phyloP scores from a whole-genome alignment of 2,329 filamentous ascomycete genomes.

The Corynespora cassiicola region DNA sequence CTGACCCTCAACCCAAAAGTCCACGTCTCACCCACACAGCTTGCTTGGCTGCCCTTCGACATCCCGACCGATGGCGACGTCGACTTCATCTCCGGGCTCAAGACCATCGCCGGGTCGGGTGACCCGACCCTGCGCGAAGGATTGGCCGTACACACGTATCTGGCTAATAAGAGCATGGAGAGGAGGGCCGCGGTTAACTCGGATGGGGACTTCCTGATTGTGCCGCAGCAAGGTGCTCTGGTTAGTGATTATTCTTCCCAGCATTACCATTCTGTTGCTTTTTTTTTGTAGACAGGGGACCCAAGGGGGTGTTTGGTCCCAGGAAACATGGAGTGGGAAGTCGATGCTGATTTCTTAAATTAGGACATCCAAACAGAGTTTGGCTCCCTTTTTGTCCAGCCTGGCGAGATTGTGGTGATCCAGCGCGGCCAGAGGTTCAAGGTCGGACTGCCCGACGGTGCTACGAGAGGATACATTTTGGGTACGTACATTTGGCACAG shows the following conservation, averaged over 20 bases:
- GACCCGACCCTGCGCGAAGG: conserved; percentile 46
- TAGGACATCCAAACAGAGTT: conserved; percentile 79
- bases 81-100: conserved; percentile 43
- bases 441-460: conserved; percentile 68
- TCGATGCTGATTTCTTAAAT: not conserved
- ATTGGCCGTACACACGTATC: conserved; percentile 41
- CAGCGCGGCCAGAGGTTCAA: conserved; percentile 77
- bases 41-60: conserved; percentile 46
- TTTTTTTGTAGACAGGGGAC: too few relatives aligned
- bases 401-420: conserved; percentile 79
- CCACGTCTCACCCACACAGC: conserved; percentile 44
- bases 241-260: too few relatives aligned
- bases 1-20: conserved; percentile 43
- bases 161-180: conserved; percentile 45
- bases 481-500: conserved; percentile 37
- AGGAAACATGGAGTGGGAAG: too few relatives aligned
- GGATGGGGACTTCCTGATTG: conserved; percentile 79
- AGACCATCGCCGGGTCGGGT: conserved; percentile 46
- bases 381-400: conserved; percentile 75
- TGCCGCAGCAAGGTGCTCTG: conserved; percentile 75
- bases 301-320: too few relatives aligned
- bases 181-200: conserved; percentile 58
- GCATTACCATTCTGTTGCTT: too few relatives aligned
- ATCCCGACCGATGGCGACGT: conserved; percentile 37
- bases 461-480: conserved; percentile 74